These are phyloP conservation scores for Sindora glabra DNA, from an alignment of 306 rosid genomes.

Conservation along the genomic window DNA sequence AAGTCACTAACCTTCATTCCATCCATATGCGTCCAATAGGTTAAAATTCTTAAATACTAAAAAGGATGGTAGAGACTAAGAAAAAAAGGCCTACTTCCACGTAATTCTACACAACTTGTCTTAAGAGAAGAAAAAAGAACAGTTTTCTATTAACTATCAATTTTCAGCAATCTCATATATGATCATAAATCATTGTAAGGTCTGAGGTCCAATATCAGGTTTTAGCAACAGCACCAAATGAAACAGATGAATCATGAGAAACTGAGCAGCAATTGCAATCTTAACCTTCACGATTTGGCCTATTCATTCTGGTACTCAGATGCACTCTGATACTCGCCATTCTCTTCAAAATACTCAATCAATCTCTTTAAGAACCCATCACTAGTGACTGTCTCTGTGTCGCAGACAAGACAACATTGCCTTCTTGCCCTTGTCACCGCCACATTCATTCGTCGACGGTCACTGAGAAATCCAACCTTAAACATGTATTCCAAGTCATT, in stretches of 20 bases:
- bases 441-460: constrained; percentile 93
- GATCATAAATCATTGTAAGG: background rate
- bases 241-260: constrained; percentile 2
- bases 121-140: background rate
- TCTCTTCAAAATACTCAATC: constrained; percentile 85
- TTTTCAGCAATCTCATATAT: background rate
- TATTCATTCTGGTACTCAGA: constrained; percentile 72
- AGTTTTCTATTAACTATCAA: constrained; percentile 1
- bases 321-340: constrained; percentile 83
- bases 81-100: background rate
- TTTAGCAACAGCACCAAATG: constrained; percentile 11
- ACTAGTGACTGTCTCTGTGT: constrained; percentile 73
- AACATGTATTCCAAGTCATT: constrained; percentile 10
- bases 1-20: background rate
- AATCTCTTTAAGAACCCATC: constrained; percentile 81
- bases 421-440: constrained; percentile 96
- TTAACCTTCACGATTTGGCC: constrained; percentile 16
- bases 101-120: background rate
- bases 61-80: background rate
- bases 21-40: background rate
- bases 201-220: constrained; percentile 9
- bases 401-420: constrained; percentile 88
- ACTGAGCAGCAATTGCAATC: constrained; percentile 5
- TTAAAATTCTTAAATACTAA: background rate
- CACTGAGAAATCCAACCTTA: constrained; percentile 97